Conservation (phyloP, 148 eudicot genomes). For the Chenopodium quinoa region DNA sequence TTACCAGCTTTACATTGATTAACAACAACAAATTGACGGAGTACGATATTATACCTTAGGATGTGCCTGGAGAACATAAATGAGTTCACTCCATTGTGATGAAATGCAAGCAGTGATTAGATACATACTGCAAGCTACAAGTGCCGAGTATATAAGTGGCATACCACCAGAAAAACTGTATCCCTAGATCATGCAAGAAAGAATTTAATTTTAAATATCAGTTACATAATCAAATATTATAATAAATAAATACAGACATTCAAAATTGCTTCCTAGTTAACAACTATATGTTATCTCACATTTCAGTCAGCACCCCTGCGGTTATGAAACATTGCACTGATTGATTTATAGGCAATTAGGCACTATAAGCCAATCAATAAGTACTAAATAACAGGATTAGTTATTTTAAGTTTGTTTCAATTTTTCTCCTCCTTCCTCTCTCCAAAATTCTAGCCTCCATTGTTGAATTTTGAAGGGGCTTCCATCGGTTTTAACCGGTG, state of each 20-base stretch:
- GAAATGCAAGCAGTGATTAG: constrained; percentile 71
- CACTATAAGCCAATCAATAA: too few species aligned
- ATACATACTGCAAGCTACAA: constrained; percentile 76
- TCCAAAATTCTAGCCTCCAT: too few species aligned
- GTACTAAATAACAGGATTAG: too few species aligned
- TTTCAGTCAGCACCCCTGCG: too few species aligned
- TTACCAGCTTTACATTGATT: neutral
- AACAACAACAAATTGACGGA: neutral
- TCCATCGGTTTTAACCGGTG: too few species aligned
- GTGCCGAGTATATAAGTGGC: constrained; percentile 62
- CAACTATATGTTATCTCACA: neutral
- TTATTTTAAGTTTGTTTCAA: too few species aligned
- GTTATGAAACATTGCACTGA: too few species aligned
- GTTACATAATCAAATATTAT: neutral
- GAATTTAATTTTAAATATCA: constrained; percentile 23
- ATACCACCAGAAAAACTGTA: constrained; percentile 36
- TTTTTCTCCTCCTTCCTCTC: too few species aligned
- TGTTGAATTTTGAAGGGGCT: too few species aligned
- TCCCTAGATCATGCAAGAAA: constrained; percentile 49
- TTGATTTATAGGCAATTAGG: too few species aligned
- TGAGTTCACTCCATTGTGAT: constrained; percentile 81
- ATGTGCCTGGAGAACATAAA: constrained; percentile 61
- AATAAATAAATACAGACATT: constrained; percentile 2
- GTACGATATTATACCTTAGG: constrained; percentile 54
- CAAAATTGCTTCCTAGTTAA: constrained; percentile 1